phyloP scores from a whole-genome alignment of 345 rosid genomes.

The Luvunga scandens region DNA sequence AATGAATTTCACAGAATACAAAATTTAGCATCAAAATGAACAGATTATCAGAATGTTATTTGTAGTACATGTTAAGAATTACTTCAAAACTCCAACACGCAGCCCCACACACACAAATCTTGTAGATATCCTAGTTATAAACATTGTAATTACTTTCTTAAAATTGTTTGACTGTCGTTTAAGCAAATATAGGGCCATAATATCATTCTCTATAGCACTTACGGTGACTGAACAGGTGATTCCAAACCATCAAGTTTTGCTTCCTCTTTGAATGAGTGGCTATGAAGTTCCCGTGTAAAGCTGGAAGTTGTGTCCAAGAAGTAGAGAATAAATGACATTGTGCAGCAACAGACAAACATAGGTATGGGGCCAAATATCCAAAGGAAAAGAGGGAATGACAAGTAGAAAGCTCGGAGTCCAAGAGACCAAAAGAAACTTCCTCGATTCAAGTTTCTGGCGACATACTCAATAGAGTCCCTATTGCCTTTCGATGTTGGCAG shows the following conservation, averaged over 20 bases:
- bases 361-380: slow-evolving; percentile 96
- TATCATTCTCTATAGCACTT: slow-evolving; percentile 18
- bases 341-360: slow-evolving; percentile 71
- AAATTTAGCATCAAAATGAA: background rate
- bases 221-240: slow-evolving; percentile 25
- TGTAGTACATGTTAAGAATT: background rate
- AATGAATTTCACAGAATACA: background rate
- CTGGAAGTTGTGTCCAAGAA: slow-evolving; percentile 81
- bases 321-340: slow-evolving; percentile 61
- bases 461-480: slow-evolving; percentile 60
- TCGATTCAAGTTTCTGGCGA: slow-evolving; percentile 74
- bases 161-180: background rate
- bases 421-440: slow-evolving; percentile 93
- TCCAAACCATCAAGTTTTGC: slow-evolving; percentile 37
- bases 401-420: slow-evolving; percentile 79
- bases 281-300: slow-evolving; percentile 65
- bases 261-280: slow-evolving; percentile 41
- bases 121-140: background rate
- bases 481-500: slow-evolving; percentile 56
- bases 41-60: background rate
- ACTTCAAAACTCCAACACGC: background rate
- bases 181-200: background rate
- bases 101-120: background rate
- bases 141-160: slow-evolving; percentile 1
- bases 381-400: slow-evolving; percentile 85